Evolutionary conservation across 495 filamentous ascomycete genomes (phyloP).

Genomic region (Tuber umbilicatum): DNA sequence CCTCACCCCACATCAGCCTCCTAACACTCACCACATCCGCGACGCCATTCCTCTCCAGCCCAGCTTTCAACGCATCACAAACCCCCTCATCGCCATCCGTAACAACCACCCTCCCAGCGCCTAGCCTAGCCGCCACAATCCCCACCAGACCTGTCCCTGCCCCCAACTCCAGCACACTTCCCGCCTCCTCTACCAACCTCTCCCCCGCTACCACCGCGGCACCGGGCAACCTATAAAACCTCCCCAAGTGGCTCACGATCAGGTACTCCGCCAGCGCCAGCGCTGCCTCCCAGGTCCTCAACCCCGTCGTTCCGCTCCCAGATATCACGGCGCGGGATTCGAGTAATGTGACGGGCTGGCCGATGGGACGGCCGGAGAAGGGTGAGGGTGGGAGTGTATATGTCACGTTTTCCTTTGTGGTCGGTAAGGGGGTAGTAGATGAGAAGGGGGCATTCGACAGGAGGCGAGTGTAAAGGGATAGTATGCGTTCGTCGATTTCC

Average conservation of each 20-base stretch:
- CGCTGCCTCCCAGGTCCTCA: slow-evolving; percentile 90
- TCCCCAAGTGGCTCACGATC: slow-evolving; percentile 37
- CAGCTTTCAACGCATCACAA: slow-evolving; percentile 29
- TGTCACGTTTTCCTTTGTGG: slow-evolving; percentile 24
- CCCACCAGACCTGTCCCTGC: slow-evolving; percentile 82
- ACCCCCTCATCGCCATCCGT: slow-evolving; percentile 77
- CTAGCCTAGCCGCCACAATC: slow-evolving; percentile 70
- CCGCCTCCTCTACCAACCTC: slow-evolving; percentile 48
- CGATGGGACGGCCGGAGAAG: slow-evolving; percentile 14
- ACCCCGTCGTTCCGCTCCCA: slow-evolving; percentile 69
- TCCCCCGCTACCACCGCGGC: slow-evolving; percentile 45
- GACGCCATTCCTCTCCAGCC: slow-evolving; percentile 38
- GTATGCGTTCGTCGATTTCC: slow-evolving; percentile 29
- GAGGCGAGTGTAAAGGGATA: slow-evolving; percentile 27
- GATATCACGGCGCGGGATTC: slow-evolving; percentile 72
- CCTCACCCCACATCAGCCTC: slow-evolving; percentile 22
- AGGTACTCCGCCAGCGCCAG: slow-evolving; percentile 77
- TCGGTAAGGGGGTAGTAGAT: background rate
- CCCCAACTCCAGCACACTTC: slow-evolving; percentile 75
- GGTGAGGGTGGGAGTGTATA: slow-evolving; percentile 32
- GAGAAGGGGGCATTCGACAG: slow-evolving; percentile 13
- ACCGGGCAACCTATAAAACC: slow-evolving; percentile 39
- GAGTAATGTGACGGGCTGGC: slow-evolving; percentile 50
- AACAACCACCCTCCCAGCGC: slow-evolving; percentile 56
- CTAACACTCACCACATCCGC: slow-evolving; percentile 29